phyloP scores from a whole-genome alignment of 192 early-diverging fungal species.

The Glomus cerebriforme region DNA sequence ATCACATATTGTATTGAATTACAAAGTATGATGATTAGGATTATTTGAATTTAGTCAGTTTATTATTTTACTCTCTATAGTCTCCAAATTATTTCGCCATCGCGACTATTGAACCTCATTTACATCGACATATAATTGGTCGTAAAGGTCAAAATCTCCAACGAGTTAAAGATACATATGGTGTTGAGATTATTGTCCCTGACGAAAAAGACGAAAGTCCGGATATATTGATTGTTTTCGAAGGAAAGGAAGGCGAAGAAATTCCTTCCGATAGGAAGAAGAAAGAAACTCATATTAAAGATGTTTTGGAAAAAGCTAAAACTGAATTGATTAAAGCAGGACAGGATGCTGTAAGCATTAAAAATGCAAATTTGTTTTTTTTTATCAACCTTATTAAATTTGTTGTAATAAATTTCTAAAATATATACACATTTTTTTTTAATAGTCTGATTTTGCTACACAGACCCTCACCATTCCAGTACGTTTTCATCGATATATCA shows the following conservation, averaged over 20 bases:
- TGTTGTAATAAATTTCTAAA: too few species aligned
- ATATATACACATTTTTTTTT: too few species aligned
- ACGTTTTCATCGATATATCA: conserved; percentile 77
- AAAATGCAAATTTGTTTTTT: neutral
- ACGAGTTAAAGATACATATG: conserved; percentile 64
- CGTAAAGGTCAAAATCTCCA: conserved; percentile 63
- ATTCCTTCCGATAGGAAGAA: conserved; percentile 34
- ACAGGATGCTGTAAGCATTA: conserved; percentile 46
- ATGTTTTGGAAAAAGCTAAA: conserved; percentile 56
- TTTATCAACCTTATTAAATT: conserved; percentile 53
- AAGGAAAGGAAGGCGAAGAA: conserved; percentile 52
- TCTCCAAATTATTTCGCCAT: conserved; percentile 60
- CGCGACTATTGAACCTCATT: conserved; percentile 75
- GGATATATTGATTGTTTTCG: conserved; percentile 80
- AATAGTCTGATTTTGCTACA: conserved; percentile 62
- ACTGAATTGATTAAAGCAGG: conserved; percentile 72
- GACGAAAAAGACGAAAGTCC: conserved; percentile 62
- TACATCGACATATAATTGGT: conserved; percentile 71
- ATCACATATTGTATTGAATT: neutral
- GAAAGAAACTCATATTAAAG: conserved; percentile 48
- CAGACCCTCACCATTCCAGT: conserved; percentile 63
- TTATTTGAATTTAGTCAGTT: conserved; percentile 4
- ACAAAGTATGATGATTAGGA: neutral
- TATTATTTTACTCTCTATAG: conserved; percentile 23
- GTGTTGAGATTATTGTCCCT: conserved; percentile 82